Evolutionary conservation across 495 filamentous ascomycete genomes (phyloP), one percentile per base, ranked within the genome.

Genomic region (Usnea hakonensis): DNA sequence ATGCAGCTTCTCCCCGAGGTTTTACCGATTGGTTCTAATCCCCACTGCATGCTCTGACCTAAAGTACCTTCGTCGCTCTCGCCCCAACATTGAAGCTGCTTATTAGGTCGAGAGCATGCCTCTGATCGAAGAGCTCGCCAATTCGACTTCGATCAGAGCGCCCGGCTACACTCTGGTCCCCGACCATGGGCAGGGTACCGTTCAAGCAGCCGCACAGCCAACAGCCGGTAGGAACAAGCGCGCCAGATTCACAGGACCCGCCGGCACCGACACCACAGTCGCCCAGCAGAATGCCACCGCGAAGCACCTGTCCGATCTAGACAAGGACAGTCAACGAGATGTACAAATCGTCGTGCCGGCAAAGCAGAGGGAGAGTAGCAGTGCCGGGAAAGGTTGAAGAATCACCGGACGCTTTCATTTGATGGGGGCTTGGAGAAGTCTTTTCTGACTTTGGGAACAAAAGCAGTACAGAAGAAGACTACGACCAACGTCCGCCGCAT

Each of bases 91-190:
- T 38, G 14, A 56, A 10, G 28, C 1, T 50, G 33, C n/a, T 17
- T 11, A 36, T 1, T 19, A 5, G n/a, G 13, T 21, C 14, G 33
- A 10, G 23, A 58, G 37, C 14, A 86, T 87, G 81, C 85, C 85
- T 59, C 78, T 75, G 55, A 83, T 96, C 67, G 85, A 93, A 72
- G 83, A 93, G 55, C 76, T 96, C 52, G 86, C 89, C 19, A 86
- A 78, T 70, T 80, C 86, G 5, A 83, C 83, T 46, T 83, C 83
- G 23, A 80, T 81, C 60, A 76, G 78, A 55, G 88, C 88, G 2
- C 91, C 91, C 0, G 91, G 91, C 63, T 97, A 88, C 85, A 88
- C 89, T 44, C 94, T 94, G 72, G 90, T 96, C 23, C 83, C 90
- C 37, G 88, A 95, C 67, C 83, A 81, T n/a, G 81, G 80, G 63